Base-by-base conservation (phyloP, 495 filamentous ascomycete species). In the Hypoxylon fragiforme region DNA sequence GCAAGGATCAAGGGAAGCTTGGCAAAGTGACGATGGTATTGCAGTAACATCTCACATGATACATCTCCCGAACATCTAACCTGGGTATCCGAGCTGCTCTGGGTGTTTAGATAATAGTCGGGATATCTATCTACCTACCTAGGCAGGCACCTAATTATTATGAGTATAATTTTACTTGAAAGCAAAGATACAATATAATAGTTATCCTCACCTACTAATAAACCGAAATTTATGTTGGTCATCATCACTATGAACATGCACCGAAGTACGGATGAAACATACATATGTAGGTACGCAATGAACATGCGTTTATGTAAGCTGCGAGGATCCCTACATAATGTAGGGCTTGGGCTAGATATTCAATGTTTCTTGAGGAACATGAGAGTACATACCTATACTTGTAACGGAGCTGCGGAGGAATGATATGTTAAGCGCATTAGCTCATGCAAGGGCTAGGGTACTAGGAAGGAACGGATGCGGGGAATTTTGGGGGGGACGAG, bases 361-460 rank as follows among this genome's bases (percentile, higher is more conserved):
- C n/a, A n/a, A n/a, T n/a, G 45, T 32, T 52, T 55, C 36, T 19
- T 15, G 12, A 37, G 38, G 52, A 19, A 38, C 58, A 62, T 47
- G 58, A 52, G 58, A 47, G 30, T n/a, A n/a, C n/a, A n/a, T n/a
- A n/a, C n/a, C n/a, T n/a, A n/a, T n/a, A n/a, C n/a, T n/a, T n/a
- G n/a, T 31, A 45, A 56, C 58, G 58, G 58, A 56, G 31, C 51
- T 62, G 58, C 58, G 58, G 58, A 62, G 43, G 45, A 42, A 55
- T 51, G n/a, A n/a, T n/a, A n/a, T n/a, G n/a, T n/a, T n/a, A n/a
- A n/a, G n/a, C n/a, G n/a, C n/a, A n/a, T n/a, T n/a, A n/a, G n/a
- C n/a, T n/a, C n/a, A n/a, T n/a, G n/a, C n/a, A n/a, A n/a, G n/a
- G n/a, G n/a, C n/a, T n/a, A n/a, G n/a, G n/a, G n/a, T n/a, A n/a